Evolutionary conservation across 2,329 filamentous ascomycete species (phyloP), one percentile per base, ranked within the genome.

Genomic region (Pseudogymnoascus sp.): DNA sequence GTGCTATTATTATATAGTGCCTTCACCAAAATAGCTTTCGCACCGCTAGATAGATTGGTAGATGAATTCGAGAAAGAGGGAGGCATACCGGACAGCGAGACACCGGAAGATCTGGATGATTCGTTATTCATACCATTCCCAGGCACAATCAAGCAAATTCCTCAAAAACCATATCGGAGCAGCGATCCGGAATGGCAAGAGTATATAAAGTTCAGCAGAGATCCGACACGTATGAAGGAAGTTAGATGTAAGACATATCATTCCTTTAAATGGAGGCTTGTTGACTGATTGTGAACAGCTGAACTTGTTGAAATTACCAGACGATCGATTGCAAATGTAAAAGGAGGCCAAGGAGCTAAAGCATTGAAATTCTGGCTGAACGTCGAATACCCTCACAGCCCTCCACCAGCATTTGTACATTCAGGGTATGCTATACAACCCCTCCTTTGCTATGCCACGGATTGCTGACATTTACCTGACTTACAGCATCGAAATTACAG

Each of bases 171-270:
- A 2, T 87, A 86, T 69, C 77, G 76, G 64, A 79, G 79, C 60
- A 76, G 75, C 26, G 84, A 87, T 66, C 85, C 85, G 2, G 87
- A 89, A 71, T 89, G 83, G 84, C 75, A 78, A 65, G 76, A 78
- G 59, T 89, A 86, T 66, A 69, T 85, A 14, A 80, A 80, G 62
- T 75, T 88, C n/a, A 83, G 79, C 65, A 79, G 79, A 65, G 80
- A 88, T 64, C 72, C 69, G 12, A 72, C 79, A 45, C 74, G 80
- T 8, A 74, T 82, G 23, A 69, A 78, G 16, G 65, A 63, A 59
- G 59, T 69, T 45, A 45, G 65, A 65, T 64, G 66, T 69, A 21
- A 43, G 63, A 61, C 1, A 43, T 43, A 23, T n/a, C 19, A 19
- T 61, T 16, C 23, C 35, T 55, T 52, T 19, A 14, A 21, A 33